Percentiles rank a stretch among this genome's conserved stretches.
These are phyloP conservation scores for Beauveria scarabaeidicola DNA, from an alignment of 2,329 filamentous ascomycete species.

Conservation along the genomic window DNA sequence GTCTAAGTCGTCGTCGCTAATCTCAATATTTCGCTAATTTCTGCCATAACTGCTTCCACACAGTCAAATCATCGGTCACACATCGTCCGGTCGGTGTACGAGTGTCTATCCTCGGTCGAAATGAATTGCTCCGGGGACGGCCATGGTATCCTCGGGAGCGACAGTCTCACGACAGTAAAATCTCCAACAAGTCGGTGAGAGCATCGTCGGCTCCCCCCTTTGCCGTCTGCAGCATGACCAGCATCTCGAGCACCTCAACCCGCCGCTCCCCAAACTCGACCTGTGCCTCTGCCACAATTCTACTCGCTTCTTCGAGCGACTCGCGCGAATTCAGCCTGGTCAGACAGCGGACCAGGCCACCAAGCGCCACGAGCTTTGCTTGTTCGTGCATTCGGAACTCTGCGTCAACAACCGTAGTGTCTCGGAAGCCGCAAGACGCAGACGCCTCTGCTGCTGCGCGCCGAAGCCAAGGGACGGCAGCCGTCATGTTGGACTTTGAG, in stretches of 20 bases:
- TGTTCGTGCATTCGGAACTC: background rate
- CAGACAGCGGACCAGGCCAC: background rate
- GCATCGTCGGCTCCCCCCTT: background rate
- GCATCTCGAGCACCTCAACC: conserved; percentile 1
- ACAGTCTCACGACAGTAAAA: background rate
- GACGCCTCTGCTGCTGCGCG: background rate
- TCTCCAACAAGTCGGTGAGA: background rate
- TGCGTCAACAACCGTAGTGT: background rate
- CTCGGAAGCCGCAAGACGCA: background rate
- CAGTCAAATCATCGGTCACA: background rate
- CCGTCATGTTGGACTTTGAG: background rate
- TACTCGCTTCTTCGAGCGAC: background rate
- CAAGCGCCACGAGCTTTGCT: background rate
- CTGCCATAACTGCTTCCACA: background rate
- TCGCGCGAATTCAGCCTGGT: background rate
- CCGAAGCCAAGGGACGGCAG: background rate
- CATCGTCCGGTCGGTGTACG: background rate
- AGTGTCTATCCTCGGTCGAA: background rate
- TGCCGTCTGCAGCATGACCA: background rate
- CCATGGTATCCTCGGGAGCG: background rate
- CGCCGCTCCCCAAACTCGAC: background rate
- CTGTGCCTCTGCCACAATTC: background rate
- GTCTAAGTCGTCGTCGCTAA: background rate
- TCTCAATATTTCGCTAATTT: background rate
- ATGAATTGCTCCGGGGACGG: background rate